Evolutionary conservation across 129 eudicot genomes (phyloP), one percentile per base, ranked within the genome.

Genomic region (Artemisia argyi): DNA sequence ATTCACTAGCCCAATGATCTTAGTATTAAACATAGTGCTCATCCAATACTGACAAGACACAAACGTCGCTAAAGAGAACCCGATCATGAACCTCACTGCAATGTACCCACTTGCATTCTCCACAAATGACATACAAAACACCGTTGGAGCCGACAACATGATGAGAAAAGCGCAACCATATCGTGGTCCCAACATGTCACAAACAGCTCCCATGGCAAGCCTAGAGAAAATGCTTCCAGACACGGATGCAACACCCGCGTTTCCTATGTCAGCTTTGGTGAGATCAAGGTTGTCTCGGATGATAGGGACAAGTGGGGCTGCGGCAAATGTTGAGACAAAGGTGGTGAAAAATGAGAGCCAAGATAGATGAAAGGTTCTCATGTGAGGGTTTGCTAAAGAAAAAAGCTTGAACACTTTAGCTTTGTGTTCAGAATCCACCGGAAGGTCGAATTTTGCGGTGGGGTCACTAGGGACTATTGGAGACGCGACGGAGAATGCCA

Each of bases 11-110:
- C 91, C 91, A 28, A 86, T 83, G 8, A 83, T 86, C 77, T 78
- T 72, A 0, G 86, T 70, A 17, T 86, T 86, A 26, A 86, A 86
- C 91, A 86, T 86, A 3, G 88, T 86, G 26, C 91, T 86, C 91
- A 86, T 86, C 88, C 91, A 86, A 32, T 86, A 86, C 78, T 86
- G 91, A 18, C 91, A 86, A 7, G 88, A 86, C 65, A 86, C 91
- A 28, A 86, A 86, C 6, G 91, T 86, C 4, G 91, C 91, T 28
- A 86, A 50, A n/a, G 85, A 83, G 68, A 86, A 86, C 11, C 91
- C 91, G 10, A 86, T 86, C 91, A 83, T 83, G 79, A 86, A 86
- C 71, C 91, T 44, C 0, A 86, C 86, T 1, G 76, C 80, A 0
- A 86, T 59, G 52, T 86, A 86, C 6, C 88, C 91, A 24, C 74